These are phyloP conservation scores for Amaranthus cruentus DNA, from an alignment of 148 eudicot species.

Conservation along the genomic window DNA sequence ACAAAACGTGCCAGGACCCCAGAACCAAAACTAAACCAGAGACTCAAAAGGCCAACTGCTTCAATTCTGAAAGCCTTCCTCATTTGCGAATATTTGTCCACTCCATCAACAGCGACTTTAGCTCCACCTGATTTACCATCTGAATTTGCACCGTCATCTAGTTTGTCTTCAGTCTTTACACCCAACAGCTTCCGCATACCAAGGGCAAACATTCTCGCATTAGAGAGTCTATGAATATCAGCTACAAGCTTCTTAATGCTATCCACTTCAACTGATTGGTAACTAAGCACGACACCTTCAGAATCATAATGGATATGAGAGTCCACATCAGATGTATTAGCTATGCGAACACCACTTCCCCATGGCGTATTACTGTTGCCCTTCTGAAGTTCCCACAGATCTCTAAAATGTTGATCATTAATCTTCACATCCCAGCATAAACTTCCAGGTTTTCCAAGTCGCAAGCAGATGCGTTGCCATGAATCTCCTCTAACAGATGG, in stretches of 20 bases:
- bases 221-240: conserved; percentile 80
- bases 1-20: conserved; percentile 90
- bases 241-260: conserved; percentile 91
- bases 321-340: conserved; percentile 86
- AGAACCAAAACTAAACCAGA: conserved; percentile 97
- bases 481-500: conserved; percentile 71
- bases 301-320: conserved; percentile 91
- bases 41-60: conserved; percentile 91
- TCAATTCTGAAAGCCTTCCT: conserved; percentile 85
- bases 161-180: conserved; percentile 57
- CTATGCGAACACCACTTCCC: conserved; percentile 90
- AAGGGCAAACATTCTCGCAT: conserved; percentile 88
- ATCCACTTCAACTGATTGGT: conserved; percentile 79
- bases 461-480: conserved; percentile 83
- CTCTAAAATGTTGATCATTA: conserved; percentile 80
- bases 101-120: conserved; percentile 47
- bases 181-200: conserved; percentile 91
- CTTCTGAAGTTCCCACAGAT: conserved; percentile 95
- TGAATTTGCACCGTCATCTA: conserved; percentile 48
- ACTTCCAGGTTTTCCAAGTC: conserved; percentile 89
- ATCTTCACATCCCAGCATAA: conserved; percentile 98
- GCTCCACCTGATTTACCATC: conserved; percentile 47
- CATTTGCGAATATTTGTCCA: conserved; percentile 71
- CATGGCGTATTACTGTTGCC: conserved; percentile 71
- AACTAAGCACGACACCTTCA: conserved; percentile 86